Percentiles rank a stretch among this genome's conserved stretches.
These are phyloP conservation scores for Hippophae gyantsensis DNA, from an alignment of 306 rosid genomes.

Conservation along the genomic window DNA sequence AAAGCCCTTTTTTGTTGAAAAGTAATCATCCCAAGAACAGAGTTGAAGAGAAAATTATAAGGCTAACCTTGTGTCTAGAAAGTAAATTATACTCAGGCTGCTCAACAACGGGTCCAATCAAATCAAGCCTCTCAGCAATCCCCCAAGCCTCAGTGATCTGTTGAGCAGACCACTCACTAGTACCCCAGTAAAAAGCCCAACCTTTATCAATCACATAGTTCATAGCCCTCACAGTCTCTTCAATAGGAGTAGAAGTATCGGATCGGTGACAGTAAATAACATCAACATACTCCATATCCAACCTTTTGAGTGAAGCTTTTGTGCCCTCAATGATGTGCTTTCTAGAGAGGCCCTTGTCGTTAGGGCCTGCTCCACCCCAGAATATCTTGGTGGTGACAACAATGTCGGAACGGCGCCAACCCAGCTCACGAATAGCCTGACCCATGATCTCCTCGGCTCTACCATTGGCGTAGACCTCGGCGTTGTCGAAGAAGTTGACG, in stretches of 20 bases:
- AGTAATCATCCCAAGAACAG: too few species aligned
- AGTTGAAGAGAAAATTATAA: too few species aligned
- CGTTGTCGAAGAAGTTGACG: constrained; percentile 99
- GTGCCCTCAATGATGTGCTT: constrained; percentile 90
- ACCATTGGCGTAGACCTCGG: constrained; percentile 94
- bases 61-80: constrained; percentile 67
- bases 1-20: too few species aligned
- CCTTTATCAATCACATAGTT: constrained; percentile 73
- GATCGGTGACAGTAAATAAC: constrained; percentile 79
- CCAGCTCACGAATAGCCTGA: constrained; percentile 78
- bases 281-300: constrained; percentile 84
- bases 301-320: constrained; percentile 64
- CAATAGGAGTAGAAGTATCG: constrained; percentile 69
- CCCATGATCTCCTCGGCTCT: constrained; percentile 99
- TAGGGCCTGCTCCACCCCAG: constrained; percentile 96
- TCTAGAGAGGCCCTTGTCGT: constrained; percentile 85
- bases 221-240: constrained; percentile 95
- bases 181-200: constrained; percentile 97
- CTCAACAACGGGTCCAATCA: constrained; percentile 86
- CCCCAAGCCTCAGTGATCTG: constrained; percentile 98
- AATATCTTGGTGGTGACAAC: constrained; percentile 96
- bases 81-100: constrained; percentile 92
- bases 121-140: constrained; percentile 56
- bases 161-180: constrained; percentile 96
- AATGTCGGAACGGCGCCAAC: constrained; percentile 89